Evolutionary conservation across 2,329 filamentous ascomycete species (phyloP).

Genomic region (Sarocladiaceae sp.): DNA sequence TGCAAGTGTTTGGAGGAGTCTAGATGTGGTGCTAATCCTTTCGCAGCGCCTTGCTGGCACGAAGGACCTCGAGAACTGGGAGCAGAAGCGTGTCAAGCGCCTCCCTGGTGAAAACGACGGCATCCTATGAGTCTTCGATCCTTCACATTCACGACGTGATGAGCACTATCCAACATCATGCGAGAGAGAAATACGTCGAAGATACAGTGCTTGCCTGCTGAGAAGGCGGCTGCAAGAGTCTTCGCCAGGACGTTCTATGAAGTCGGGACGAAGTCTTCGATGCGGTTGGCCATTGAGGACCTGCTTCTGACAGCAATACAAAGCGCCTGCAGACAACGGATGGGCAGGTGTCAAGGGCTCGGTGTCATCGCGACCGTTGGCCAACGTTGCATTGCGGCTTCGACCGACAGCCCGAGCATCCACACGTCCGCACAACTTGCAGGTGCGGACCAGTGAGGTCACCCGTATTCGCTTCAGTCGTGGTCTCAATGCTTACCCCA

Average conservation of each 20-base stretch:
- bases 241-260: too few species aligned
- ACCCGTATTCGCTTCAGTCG: too few species aligned
- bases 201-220: too few species aligned
- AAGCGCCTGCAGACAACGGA: conserved; percentile 7
- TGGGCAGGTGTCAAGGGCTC: background rate
- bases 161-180: background rate
- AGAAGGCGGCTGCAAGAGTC: too few species aligned
- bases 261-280: too few species aligned
- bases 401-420: too few species aligned
- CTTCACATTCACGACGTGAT: background rate
- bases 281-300: too few species aligned
- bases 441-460: too few species aligned
- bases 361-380: background rate
- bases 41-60: conserved; percentile 74
- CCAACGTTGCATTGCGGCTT: too few species aligned
- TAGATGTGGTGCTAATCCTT: background rate
- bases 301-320: too few species aligned
- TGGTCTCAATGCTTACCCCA: too few species aligned
- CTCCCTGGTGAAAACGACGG: conserved; percentile 88
- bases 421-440: too few species aligned
- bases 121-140: conserved; percentile 43
- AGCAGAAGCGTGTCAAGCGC: conserved; percentile 89
- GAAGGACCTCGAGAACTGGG: conserved; percentile 92
- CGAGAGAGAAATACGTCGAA: background rate
- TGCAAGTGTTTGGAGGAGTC: background rate